Conservation (phyloP, 768 basidiomycete species). For the Amylocystis lapponica region DNA sequence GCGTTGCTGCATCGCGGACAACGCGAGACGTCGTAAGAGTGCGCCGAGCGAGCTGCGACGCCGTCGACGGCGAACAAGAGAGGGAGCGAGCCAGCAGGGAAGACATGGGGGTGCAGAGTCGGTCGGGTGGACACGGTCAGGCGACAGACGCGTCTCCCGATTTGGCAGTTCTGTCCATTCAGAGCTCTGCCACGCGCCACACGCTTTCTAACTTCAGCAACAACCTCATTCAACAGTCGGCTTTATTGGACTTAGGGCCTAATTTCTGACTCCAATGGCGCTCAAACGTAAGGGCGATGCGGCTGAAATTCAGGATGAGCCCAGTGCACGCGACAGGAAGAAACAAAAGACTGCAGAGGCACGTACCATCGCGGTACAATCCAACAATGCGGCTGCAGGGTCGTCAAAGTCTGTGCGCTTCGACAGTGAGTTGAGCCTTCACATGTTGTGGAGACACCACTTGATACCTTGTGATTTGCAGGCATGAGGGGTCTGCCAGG, state of each 20-base stretch:
- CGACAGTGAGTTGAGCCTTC: conserved; percentile 31
- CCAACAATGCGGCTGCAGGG: conserved; percentile 30
- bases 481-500: conserved; percentile 60
- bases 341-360: conserved; percentile 60
- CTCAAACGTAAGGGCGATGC: conserved; percentile 37
- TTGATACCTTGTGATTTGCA: conserved; percentile 18
- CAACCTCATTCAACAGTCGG: too few species aligned
- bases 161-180: not conserved
- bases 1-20: conserved; percentile 37
- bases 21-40: conserved; percentile 39
- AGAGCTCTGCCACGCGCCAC: too few species aligned
- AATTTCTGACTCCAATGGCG: conserved; percentile 25
- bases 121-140: not conserved
- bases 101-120: conserved; percentile 28
- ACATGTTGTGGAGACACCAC: not conserved
- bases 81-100: conserved; percentile 28
- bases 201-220: too few species aligned
- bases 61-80: conserved; percentile 13
- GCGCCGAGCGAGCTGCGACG: conserved; percentile 24
- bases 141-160: conserved; percentile 3
- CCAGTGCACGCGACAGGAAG: conserved; percentile 51
- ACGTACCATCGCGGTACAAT: conserved; percentile 63
- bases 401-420: conserved; percentile 35
- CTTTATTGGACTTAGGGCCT: not conserved
- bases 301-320: conserved; percentile 13